A percentile compares a stretch with the other conserved stretches of the same genome.
phyloP scores from a whole-genome alignment of 139 green algal species.

The Coelastrella sp. region DNA sequence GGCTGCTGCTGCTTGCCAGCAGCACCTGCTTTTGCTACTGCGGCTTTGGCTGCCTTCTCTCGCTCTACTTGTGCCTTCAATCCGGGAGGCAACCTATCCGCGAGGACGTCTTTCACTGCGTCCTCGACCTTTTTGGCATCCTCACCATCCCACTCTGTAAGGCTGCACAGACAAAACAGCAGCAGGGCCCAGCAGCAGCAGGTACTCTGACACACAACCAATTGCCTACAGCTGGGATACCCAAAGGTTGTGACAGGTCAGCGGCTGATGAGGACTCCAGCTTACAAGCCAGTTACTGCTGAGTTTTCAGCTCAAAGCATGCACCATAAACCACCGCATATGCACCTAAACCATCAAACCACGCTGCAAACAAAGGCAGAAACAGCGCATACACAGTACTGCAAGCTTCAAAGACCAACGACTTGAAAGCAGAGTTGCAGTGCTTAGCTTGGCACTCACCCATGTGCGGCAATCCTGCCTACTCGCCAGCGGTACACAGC shows the following conservation, averaged over 20 bases:
- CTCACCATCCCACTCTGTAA: background rate
- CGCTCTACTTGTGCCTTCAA: background rate
- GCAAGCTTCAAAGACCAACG: background rate
- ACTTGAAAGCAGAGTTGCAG: background rate
- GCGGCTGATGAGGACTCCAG: too few relatives aligned
- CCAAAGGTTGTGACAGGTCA: too few relatives aligned
- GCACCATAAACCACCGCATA: too few relatives aligned
- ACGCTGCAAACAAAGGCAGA: too few relatives aligned
- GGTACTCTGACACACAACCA: too few relatives aligned
- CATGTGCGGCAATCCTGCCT: slow-evolving; percentile 4
- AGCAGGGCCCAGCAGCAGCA: background rate
- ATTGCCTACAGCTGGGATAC: too few relatives aligned
- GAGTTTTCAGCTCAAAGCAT: too few relatives aligned
- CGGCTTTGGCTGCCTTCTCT: background rate
- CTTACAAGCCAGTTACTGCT: too few relatives aligned
- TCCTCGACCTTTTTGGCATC: background rate
- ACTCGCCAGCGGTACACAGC: slow-evolving; percentile 28
- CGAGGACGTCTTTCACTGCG: background rate
- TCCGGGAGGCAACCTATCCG: background rate
- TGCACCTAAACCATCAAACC: too few relatives aligned
- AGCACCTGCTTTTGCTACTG: background rate
- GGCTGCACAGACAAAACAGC: background rate
- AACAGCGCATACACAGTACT: background rate
- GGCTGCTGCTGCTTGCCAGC: background rate
- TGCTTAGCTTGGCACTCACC: background rate